phyloP scores from a whole-genome alignment of 1,284 basidiomycete species.

The Leccinum griseonigrum region DNA sequence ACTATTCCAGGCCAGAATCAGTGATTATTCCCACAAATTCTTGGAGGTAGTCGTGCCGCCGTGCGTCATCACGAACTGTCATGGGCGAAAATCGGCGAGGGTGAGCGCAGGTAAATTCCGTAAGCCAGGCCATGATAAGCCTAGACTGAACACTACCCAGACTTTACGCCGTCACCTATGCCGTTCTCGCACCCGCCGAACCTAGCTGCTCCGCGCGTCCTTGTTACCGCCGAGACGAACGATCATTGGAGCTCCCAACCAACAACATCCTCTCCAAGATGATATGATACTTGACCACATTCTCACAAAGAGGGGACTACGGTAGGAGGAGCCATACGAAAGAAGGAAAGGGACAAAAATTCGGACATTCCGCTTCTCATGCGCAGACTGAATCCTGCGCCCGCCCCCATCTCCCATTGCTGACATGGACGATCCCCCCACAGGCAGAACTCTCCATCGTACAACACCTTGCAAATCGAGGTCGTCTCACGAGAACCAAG shows the following conservation, averaged over 20 bases:
- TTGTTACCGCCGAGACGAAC: conserved; percentile 86
- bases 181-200: conserved; percentile 95
- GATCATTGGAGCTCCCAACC: conserved; percentile 74
- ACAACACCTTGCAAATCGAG: conserved; percentile 71
- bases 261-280: conserved; percentile 87
- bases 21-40: conserved; percentile 90
- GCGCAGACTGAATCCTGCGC: conserved; percentile 15
- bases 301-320: conserved; percentile 45
- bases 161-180: conserved; percentile 91
- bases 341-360: no score
- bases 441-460: conserved; percentile 76
- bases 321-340: no score
- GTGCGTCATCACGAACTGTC: conserved; percentile 92
- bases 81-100: conserved; percentile 85
- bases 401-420: no score
- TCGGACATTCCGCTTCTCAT: no score
- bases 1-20: conserved; percentile 89
- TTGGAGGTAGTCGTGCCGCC: conserved; percentile 74
- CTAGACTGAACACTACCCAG: conserved; percentile 40
- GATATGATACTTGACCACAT: conserved; percentile 95
- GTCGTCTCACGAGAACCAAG: conserved; percentile 27
- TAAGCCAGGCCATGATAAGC: conserved; percentile 38
- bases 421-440: no score
- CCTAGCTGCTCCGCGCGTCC: conserved; percentile 93
- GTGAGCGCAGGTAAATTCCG: conserved; percentile 85